A percentile compares a stretch with the other conserved stretches of the same genome.
Conservation (phyloP, 257 asterid genomes). For the Solanum ossicruentum region DNA sequence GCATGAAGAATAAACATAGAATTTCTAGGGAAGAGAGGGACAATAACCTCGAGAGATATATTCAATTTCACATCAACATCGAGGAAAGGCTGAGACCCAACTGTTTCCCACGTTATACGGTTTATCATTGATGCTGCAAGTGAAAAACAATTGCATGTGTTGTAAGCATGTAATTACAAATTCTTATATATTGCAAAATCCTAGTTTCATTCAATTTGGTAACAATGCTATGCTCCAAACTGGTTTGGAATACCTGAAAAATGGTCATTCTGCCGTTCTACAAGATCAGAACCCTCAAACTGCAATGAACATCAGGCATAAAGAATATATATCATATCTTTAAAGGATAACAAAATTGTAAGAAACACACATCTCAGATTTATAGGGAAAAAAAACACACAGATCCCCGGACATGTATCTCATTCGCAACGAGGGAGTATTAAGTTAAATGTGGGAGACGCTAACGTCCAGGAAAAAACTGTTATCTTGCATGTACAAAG, state of each 20-base stretch:
- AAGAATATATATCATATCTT: background rate
- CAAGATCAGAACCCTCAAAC: slow-evolving; percentile 69
- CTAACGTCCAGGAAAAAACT: background rate
- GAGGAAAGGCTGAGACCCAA: slow-evolving; percentile 36
- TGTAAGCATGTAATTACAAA: background rate
- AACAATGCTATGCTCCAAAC: background rate
- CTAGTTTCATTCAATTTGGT: background rate
- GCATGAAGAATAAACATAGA: background rate
- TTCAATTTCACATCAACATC: slow-evolving; percentile 48
- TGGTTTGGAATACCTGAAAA: slow-evolving; percentile 43
- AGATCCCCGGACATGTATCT: background rate
- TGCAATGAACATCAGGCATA: slow-evolving; percentile 13
- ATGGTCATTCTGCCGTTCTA: slow-evolving; percentile 62
- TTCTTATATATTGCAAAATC: background rate
- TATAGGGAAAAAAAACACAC: background rate
- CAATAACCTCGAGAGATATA: slow-evolving; percentile 30
- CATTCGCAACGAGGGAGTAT: background rate
- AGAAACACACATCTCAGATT: background rate
- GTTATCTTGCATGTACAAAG: background rate
- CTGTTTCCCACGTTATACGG: slow-evolving; percentile 56
- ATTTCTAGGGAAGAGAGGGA: background rate
- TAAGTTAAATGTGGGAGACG: background rate
- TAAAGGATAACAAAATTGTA: background rate
- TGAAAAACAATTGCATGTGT: background rate
- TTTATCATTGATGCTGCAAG: slow-evolving; percentile 77